Base-by-base conservation (phyloP, 2,329 filamentous ascomycete species). In the Fusarium miscanthi region DNA sequence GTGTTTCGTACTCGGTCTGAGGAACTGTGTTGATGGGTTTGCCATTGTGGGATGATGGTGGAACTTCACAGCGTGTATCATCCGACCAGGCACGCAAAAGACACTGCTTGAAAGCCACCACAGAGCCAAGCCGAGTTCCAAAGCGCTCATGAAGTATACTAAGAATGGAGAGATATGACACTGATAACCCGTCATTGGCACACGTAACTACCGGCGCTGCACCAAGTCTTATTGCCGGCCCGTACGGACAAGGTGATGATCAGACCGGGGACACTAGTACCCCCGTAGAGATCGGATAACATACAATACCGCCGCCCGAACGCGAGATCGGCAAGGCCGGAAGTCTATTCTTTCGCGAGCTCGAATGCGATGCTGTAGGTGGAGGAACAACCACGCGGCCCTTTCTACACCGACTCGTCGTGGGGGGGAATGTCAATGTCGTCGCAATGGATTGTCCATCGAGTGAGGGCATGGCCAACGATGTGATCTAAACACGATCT, bases 391-490 rank as follows among this genome's bases (percentile, higher is more conserved):
- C 23, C 16, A 27, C 19, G 30, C 53, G 10, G 30, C 25, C 3
- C 27, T 33, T 12, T 37, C 9, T 31, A 38, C 56, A 51, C 56
- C 33, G 31, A 57, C 40, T 46, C 4, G 11, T 54, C 25, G 23
- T 48, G n/a, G 9, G 16, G n/a, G 9, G 16, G 27, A 27, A 27
- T n/a, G 33, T n/a, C 23, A 40, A n/a, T 17, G 3, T 6, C 17
- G 12, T 6, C 13, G 33, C 23, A 38, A 38, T n/a, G 10, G 9
- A n/a, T 52, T n/a, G 17, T 38, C 49, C 49, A 52, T 40, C 49
- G 19, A 27, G 13, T 12, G 7, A 38, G 5, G 16, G 3, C 13
- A 38, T 21, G 3, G 0, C 7, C 3, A 14, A 3, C 17, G 0
- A 4, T 16, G 7, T n/a, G 19, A 21, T 27, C 31, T 37, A 2